Percentiles rank a stretch among this genome's conserved stretches.
phyloP scores from a whole-genome alignment of 2,329 filamentous ascomycete genomes.

The Parastagonospora nodorum region DNA sequence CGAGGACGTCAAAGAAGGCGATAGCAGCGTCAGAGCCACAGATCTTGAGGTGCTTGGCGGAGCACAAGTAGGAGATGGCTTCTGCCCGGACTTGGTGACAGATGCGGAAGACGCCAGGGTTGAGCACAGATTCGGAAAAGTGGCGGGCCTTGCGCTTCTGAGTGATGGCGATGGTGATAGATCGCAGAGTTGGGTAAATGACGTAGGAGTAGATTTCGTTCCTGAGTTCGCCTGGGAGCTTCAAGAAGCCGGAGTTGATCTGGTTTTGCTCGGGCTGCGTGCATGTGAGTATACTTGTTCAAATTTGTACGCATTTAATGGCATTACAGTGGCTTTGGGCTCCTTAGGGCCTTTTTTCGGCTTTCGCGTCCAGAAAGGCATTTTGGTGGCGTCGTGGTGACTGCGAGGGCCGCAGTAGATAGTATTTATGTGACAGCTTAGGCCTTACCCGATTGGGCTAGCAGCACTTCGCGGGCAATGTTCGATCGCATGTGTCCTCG shows the following conservation, averaged over 20 bases:
- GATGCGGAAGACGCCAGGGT: slow-evolving; percentile 22
- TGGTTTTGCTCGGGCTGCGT: neutral
- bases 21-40: slow-evolving; percentile 6
- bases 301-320: no score
- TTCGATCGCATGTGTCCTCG: no score
- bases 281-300: neutral
- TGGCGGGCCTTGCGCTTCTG: slow-evolving; percentile 3
- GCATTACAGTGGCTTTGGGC: no score
- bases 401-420: neutral
- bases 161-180: slow-evolving; percentile 6
- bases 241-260: slow-evolving; percentile 9
- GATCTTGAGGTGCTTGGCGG: slow-evolving; percentile 16
- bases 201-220: slow-evolving; percentile 22
- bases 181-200: slow-evolving; percentile 11
- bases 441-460: slow-evolving; percentile 1
- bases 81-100: slow-evolving; percentile 27
- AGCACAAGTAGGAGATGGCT: slow-evolving; percentile 22
- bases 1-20: slow-evolving; percentile 12
- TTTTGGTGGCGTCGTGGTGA: neutral
- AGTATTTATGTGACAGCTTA: neutral
- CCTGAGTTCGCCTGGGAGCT: slow-evolving; percentile 30
- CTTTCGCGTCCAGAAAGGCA: no score
- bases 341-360: no score
- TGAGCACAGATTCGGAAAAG: slow-evolving; percentile 12
- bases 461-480: neutral